Base-by-base conservation (phyloP, 148 eudicot species). In the Rheum nobile region DNA sequence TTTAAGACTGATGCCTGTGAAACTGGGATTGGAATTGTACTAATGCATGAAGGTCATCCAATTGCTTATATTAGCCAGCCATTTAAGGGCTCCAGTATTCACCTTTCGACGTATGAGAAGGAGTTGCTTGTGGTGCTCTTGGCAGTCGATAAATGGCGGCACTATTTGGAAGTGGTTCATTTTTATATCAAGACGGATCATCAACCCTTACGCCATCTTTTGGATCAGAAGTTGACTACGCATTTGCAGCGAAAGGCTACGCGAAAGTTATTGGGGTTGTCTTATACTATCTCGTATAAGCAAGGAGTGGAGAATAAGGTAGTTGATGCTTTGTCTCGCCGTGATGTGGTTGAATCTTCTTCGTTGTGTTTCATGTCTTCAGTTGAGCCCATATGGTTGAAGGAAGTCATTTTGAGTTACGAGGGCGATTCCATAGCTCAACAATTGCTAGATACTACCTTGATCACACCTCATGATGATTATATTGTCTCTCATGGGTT, bases 171-270 rank as follows among this genome's bases (percentile, higher is more conserved):
- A 13, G 6, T 11, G 0, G 0, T 1, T 4, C 2, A 71, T 35
- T 72, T 47, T 28, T 29, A 22, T 14, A 72, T 72, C 38, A 24
- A 32, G 9, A 72, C 57, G 1, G 75, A 47, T 72, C 61, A 72
- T 4, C 8, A 32, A 8, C 22, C 34, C 39, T 26, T 72, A 6
- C 28, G 47, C 7, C 26, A 22, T 47, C 21, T 72, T 1, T 21
- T 72, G 6, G 50, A 47, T 2, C 61, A 72, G 26, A 26, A 13
- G 12, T 10, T 72, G 2, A 42, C 14, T 6, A 72, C 75, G 1
- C 75, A 12, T 0, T 11, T 46, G 8, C 75, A 72, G 19, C 38
- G 47, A 0, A 12, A 10, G 9, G 43, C 54, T 34, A 1, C 13
- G 1, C 0, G 54, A 1, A 72, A 72, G 74, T 19, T 72, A n/a